Base-by-base conservation (phyloP, 2,329 filamentous ascomycete genomes). In the Lachnellula arida region DNA sequence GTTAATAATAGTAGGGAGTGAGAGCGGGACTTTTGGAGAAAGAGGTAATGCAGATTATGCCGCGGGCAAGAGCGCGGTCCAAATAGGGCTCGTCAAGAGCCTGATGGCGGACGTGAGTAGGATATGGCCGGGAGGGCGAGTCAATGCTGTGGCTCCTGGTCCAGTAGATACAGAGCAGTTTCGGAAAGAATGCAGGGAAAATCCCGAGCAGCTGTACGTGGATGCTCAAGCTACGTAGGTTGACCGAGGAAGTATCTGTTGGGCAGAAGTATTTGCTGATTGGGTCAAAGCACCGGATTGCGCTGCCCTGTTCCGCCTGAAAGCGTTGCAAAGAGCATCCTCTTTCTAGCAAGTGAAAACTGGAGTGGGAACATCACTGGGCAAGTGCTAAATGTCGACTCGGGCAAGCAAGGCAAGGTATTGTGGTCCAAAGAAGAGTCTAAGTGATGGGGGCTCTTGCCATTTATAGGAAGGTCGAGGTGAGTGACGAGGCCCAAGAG, bases 101-200 rank as follows among this genome's bases (percentile, higher is more conserved):
- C 61, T 79, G 52, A 71, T 71, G 48, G 69, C 67, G 8, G 76
- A 77, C 58, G 72, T 71, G 5, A 68, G 69, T 39, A 67, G 70
- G 56, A 69, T 75, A 22, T 72, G 67, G 55, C 58, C 58, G 11
- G 60, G 63, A 11, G 64, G 23, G 23, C 70, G 75, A 49, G 72
- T 78, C 22, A 78, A 78, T 62, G 74, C 73, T 8, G 69, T 78
- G 25, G 76, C 75, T 4, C 76, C 76, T 15, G 76, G 76, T 7
- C 68, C 74, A 5, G 75, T 78, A 1, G 70, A 75, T 53, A 78
- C 76, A 15, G 61, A 60, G 11, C 70, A 75, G 47, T 78, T 76
- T 59, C 60, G 62, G 51, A 68, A 73, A 51, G 75, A 77, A 57
- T 74, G 72, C 58, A 65, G 61, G 40, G 65, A 67, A 15, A 71